Base-by-base conservation (phyloP, 176 grass and related monocot species). In the Cenchrus purpureus region DNA sequence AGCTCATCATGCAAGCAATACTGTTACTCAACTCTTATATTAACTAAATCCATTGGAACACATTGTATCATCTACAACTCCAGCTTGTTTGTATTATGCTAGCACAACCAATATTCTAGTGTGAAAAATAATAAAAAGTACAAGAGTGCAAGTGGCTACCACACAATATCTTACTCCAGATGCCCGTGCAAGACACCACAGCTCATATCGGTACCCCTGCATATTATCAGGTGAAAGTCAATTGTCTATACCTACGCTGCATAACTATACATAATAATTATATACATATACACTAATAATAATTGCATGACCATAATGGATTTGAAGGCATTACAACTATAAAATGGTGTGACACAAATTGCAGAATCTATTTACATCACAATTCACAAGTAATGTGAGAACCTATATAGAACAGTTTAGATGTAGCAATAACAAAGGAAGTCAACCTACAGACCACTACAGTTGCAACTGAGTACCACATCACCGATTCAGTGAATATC, bases 111-210 rank as follows among this genome's bases (percentile, higher is more conserved):
- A 40, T 22, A 43, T 62, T 74, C 22, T 56, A 45, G 16, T 12
- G 40, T 56, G 32, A 70, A 60, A 22, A 68, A 32, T 65, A 51
- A 74, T 11, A 61, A 74, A 25, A 20, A 83, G 22, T 46, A 28
- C 51, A 62, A 79, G 43, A 73, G 48, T 48, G 19, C 56, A 82
- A 88, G 64, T 65, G 49, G 40, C 19, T 95, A 98, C 95, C 95
- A 93, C 89, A 78, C 95, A 95, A 63, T 98, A 95, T 98, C 93
- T 93, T 89, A 98, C 90, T 17, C 95, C 89, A 52, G 95, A 86
- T 82, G 95, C 91, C 71, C 95, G 89, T 17, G 95, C 95, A 68
- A 98, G 95, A 84, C 95, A 98, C 95, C 95, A 98, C 55, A 98
- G 72, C 59, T 98, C 95, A 67, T 98, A 98, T 50, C 93, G 88